These are phyloP conservation scores for Arxiozyma telluris DNA, from an alignment of 1,139 yeast genomes.

Conservation along the genomic window DNA sequence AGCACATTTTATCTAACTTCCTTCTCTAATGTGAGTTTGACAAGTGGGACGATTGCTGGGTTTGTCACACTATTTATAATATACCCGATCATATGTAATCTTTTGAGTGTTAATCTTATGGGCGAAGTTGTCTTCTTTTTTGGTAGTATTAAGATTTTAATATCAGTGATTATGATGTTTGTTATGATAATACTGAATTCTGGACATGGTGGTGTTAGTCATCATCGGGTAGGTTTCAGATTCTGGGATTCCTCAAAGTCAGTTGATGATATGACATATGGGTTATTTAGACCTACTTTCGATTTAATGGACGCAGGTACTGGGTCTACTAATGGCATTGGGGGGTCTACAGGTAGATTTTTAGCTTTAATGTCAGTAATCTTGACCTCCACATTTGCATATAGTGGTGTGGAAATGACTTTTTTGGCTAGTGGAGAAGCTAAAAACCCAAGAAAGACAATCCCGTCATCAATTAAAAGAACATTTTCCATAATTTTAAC, in stretches of 20 bases:
- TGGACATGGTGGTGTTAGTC: constrained; percentile 32
- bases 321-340: constrained; percentile 38
- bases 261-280: constrained; percentile 47
- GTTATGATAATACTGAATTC: constrained; percentile 55
- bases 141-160: constrained; percentile 48
- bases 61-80: constrained; percentile 50
- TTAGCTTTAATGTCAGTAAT: constrained; percentile 55
- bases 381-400: constrained; percentile 59
- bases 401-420: constrained; percentile 73
- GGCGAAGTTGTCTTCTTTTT: constrained; percentile 65
- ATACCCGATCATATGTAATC: constrained; percentile 42
- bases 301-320: constrained; percentile 48
- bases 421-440: constrained; percentile 87
- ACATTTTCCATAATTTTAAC: constrained; percentile 62
- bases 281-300: constrained; percentile 62
- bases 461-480: constrained; percentile 67
- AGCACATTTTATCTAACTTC: constrained; percentile 58
- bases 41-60: constrained; percentile 49
- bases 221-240: constrained; percentile 46
- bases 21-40: constrained; percentile 40
- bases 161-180: constrained; percentile 47
- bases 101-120: constrained; percentile 57
- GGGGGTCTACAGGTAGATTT: constrained; percentile 56
- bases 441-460: constrained; percentile 63
- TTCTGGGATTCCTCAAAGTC: constrained; percentile 57